Conservation (phyloP, 2,329 filamentous ascomycete genomes). For the Colletotrichum endophyticum region DNA sequence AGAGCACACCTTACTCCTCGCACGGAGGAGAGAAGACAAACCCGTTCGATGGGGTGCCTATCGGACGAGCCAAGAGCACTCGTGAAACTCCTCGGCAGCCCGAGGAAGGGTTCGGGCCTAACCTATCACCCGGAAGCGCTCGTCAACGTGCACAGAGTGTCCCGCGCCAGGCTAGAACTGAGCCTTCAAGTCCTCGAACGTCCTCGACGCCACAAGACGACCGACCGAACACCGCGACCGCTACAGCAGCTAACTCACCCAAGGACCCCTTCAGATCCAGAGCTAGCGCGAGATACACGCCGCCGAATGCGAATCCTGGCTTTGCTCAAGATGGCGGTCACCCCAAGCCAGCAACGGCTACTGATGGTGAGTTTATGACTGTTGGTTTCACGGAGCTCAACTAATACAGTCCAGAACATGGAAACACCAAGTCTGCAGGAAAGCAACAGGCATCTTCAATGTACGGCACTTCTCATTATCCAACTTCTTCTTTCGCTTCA, state of each 20-base stretch:
- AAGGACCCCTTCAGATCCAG: slow-evolving; percentile 19
- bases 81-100: slow-evolving; percentile 38
- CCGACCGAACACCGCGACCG: slow-evolving; percentile 8
- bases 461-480: slow-evolving; percentile 43
- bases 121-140: slow-evolving; percentile 23
- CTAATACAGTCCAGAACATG: not conserved
- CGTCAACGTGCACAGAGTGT: slow-evolving; percentile 36
- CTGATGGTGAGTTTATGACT: not conserved
- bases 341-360: not conserved
- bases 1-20: slow-evolving; percentile 61
- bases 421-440: slow-evolving; percentile 4
- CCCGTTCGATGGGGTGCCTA: slow-evolving; percentile 53
- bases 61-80: slow-evolving; percentile 52
- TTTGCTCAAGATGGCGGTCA: not conserved
- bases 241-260: slow-evolving; percentile 9
- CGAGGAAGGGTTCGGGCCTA: slow-evolving; percentile 20
- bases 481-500: not conserved
- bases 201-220: slow-evolving; percentile 13
- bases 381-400: not conserved
- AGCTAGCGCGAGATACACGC: slow-evolving; percentile 22
- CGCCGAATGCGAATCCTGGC: slow-evolving; percentile 4
- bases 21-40: slow-evolving; percentile 65
- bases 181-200: slow-evolving; percentile 10
- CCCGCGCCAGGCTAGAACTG: slow-evolving; percentile 22
- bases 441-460: slow-evolving; percentile 44